Evolutionary conservation across 495 filamentous ascomycete genomes (phyloP), one percentile per base, ranked within the genome.

Genomic region (Apiosordaria backusii): DNA sequence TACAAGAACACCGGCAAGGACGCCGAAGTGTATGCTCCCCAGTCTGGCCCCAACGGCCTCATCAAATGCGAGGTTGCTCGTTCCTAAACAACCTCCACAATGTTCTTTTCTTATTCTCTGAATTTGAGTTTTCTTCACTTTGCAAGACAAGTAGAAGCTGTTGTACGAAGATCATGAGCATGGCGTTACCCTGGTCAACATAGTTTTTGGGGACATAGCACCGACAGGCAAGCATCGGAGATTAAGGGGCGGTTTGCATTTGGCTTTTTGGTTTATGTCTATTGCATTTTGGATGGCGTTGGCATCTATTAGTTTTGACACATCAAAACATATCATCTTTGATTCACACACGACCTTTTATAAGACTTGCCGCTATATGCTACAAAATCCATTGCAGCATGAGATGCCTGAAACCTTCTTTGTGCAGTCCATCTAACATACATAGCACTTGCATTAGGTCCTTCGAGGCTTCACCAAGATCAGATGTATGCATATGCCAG

Each of bases 1-100:
- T 72, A 92, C 73, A 92, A 97, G 85, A 99, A 99, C 80, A 98
- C 92, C 10, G 95, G 95, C 81, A 92, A 92, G 81, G 89, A 98
- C 67, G 95, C 95, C 65, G 93, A 97, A 76, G 95, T 99, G 54
- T 98, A 92, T 75, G 94, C 90, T 27, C 95, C 95, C 19, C 95
- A 98, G 79, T 90, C 90, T 7, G 84, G 89, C 69, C 95, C 95
- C 58, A 99, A 97, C 75, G 95, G 95, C 54, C 84, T 99, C 67
- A 99, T 99, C 83, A 90, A 96, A 77, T 96, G 93, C 82, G 96
- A 92, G 29, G 92, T 99, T 54, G 86, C 86, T 50, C 88, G 95
- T 57, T 82, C 80, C 65, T 75, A 60, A 25, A 21, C 16, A 54
- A 25, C 2, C 10, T 64, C 19, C 35, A 45, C 35, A 13, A 2